Evolutionary conservation across 306 rosid genomes (phyloP), one percentile per base, ranked within the genome.

Genomic region (Ormosia emarginata): DNA sequence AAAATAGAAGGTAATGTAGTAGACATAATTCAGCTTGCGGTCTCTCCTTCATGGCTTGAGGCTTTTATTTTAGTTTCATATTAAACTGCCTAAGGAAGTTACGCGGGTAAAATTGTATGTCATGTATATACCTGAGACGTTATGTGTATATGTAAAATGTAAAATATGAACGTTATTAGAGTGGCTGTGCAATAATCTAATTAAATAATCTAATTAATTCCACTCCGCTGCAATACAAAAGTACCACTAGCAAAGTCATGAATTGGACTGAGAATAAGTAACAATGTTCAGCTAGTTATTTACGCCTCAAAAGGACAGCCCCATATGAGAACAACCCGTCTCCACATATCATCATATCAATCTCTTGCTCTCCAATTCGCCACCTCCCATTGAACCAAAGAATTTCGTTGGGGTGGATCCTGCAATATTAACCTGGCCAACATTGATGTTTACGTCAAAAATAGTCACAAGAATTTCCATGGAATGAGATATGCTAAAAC

Each of bases 381-480:
- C 75, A 4, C 67, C n/a, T 78, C 81, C 57, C 72, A 24, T 33
- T 5, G 36, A 36, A 18, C 46, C 32, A 2, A 72, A 53, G 14
- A 17, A n/a, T 37, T 7, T 55, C 24, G 24, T 36, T n/a, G 47
- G 46, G 13, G 40, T 71, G 77, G 78, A 29, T 13, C 13, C 29
- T 74, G 39, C 53, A 13, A 43, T 30, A 11, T 30, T 10, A 47
- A 14, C 7, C 15, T 46, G 11, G 17, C 44, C 12, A 43, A 8
- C 83, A 58, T 70, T 13, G 83, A 43, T 57, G 32, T 79, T 69
- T 36, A 30, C 83, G 83, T 70, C 5, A 44, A 43, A 18, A 43
- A 17, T 4, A 24, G 15, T 37, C 5, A 37, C 24, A 71, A 18
- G 15, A 39, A 18, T 56, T 11, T 18, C 30, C 17, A 32, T 8